phyloP scores from a whole-genome alignment of 1,284 basidiomycete species.

The Sutorius eximius region DNA sequence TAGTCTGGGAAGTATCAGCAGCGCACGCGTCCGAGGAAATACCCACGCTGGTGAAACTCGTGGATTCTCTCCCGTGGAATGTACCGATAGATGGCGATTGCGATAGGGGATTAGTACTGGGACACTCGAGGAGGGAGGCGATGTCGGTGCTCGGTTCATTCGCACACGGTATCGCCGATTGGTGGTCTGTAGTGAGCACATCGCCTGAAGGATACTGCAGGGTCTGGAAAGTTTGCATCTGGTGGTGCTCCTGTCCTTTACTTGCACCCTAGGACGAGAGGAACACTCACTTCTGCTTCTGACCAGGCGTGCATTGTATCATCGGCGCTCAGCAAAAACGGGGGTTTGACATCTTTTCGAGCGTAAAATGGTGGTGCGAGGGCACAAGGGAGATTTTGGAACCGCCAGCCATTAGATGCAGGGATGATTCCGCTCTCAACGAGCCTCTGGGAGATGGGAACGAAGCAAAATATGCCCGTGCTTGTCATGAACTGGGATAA shows the following conservation, averaged over 20 bases:
- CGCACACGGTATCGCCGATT: background rate
- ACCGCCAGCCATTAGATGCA: slow-evolving; percentile 6
- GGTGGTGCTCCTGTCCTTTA: slow-evolving; percentile 1
- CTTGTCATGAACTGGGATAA: slow-evolving; percentile 25
- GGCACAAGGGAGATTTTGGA: background rate
- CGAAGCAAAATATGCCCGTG: slow-evolving; percentile 29
- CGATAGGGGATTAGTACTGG: background rate
- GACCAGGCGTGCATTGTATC: background rate
- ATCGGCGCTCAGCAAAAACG: background rate
- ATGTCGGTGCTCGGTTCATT: background rate
- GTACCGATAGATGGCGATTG: background rate
- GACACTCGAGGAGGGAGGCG: background rate
- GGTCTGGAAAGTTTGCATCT: background rate
- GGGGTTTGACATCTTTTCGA: background rate
- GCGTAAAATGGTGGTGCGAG: background rate
- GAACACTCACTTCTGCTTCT: slow-evolving; percentile 8
- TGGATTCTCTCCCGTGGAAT: slow-evolving; percentile 4
- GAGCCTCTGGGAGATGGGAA: slow-evolving; percentile 30
- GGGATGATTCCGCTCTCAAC: slow-evolving; percentile 26
- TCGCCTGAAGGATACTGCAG: background rate
- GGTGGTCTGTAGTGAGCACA: background rate
- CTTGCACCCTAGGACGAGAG: background rate
- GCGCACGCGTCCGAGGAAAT: too few relatives aligned
- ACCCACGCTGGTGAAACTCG: slow-evolving; percentile 15
- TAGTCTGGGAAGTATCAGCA: background rate